Evolutionary conservation across 2,329 filamentous ascomycete species (phyloP).

Genomic region (Lecanicillium sp.): DNA sequence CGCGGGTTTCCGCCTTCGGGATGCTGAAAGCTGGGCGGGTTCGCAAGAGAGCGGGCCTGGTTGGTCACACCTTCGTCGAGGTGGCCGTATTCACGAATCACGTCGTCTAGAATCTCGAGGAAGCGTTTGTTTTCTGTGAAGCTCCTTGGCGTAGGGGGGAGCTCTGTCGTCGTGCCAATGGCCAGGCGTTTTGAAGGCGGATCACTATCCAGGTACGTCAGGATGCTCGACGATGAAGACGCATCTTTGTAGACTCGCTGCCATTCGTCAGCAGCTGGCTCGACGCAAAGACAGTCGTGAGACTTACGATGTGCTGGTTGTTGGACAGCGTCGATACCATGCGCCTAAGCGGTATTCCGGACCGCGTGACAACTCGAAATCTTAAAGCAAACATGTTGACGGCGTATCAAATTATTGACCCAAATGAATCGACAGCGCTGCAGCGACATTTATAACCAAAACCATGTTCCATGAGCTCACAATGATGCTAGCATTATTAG

Average conservation of each 20-base stretch:
- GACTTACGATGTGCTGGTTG: constrained; percentile 50
- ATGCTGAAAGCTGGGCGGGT: constrained; percentile 48
- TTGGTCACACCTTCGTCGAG: constrained; percentile 49
- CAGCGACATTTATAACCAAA: background rate
- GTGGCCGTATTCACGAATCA: constrained; percentile 49
- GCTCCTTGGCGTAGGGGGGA: constrained; percentile 56
- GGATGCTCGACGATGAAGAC: constrained; percentile 41
- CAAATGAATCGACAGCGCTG: too few species aligned
- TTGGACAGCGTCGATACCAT: constrained; percentile 41
- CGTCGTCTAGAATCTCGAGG: constrained; percentile 51
- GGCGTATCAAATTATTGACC: too few species aligned
- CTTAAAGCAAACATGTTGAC: constrained; percentile 9
- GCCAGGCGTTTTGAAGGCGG: constrained; percentile 49
- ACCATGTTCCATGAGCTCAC: background rate
- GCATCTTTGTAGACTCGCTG: constrained; percentile 55
- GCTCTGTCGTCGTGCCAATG: constrained; percentile 51
- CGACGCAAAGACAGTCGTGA: background rate
- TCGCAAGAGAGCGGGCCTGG: constrained; percentile 56
- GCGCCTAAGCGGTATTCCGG: constrained; percentile 22
- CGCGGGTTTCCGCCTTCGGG: constrained; percentile 47
- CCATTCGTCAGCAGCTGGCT: constrained; percentile 15
- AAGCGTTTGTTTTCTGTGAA: constrained; percentile 57
- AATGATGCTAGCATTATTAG: constrained; percentile 4
- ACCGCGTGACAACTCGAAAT: background rate
- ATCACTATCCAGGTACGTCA: constrained; percentile 53